Percentiles rank a stretch among this genome's conserved stretches.
Evolutionary conservation across 441 rosid species (phyloP).

Genomic region (Adansonia madagascariensis): DNA sequence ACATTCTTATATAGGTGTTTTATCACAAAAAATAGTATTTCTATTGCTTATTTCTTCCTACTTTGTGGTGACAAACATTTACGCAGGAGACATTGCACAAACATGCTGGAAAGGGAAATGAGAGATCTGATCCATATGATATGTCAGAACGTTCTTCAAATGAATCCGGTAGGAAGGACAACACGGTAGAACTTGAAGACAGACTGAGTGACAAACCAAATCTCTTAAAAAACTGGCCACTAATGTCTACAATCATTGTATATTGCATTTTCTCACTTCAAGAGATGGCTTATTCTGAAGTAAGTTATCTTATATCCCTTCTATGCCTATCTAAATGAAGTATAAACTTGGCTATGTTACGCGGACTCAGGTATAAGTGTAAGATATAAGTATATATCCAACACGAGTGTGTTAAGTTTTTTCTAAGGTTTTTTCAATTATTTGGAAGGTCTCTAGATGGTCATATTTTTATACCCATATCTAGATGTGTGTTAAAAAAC

Average conservation of each 20-base stretch:
- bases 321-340: neutral
- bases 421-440: too few relatives aligned
- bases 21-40: neutral
- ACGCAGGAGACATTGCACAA: conserved; percentile 67
- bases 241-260: conserved; percentile 57
- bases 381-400: too few relatives aligned
- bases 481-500: too few relatives aligned
- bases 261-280: conserved; percentile 69
- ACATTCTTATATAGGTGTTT: neutral
- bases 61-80: neutral
- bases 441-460: too few relatives aligned
- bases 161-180: conserved; percentile 32
- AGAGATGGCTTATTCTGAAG: conserved; percentile 70
- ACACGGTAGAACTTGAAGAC: conserved; percentile 31
- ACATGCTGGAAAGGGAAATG: conserved; percentile 36
- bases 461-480: too few relatives aligned
- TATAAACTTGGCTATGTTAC: neutral
- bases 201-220: conserved; percentile 36
- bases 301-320: conserved; percentile 30
- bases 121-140: conserved; percentile 23
- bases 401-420: too few relatives aligned
- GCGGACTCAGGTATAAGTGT: too few relatives aligned
- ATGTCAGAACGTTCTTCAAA: conserved; percentile 33
- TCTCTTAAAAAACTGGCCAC: conserved; percentile 59
- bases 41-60: neutral